Base-by-base conservation (phyloP, 108 stramenopile species). In the Aurantiochytrium sp. region DNA sequence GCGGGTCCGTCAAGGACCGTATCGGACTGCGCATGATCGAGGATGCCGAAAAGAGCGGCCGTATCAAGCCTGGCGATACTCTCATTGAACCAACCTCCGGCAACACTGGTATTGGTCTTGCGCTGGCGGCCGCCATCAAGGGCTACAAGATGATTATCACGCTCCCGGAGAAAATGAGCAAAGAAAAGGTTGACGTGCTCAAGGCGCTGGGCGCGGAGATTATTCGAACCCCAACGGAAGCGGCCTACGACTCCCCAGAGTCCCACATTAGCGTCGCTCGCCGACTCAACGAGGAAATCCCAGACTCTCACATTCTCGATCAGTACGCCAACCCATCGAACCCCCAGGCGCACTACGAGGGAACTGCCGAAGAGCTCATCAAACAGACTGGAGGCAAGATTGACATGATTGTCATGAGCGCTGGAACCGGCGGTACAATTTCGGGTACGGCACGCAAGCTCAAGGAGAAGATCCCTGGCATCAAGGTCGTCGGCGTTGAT, bases 81-180 rank as follows among this genome's bases (percentile, higher is more conserved):
- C 89, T 98, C 44, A 97, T 98, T 89, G 98, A 98, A 91, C 97
- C 97, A n/a, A 98, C 98, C 5, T 94, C 94, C 21, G 98, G 98
- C 18, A 98, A 97, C 93, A 98, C 98, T 6, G 89, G 98, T 57
- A 98, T 98, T 72, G 97, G 98, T 19, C 92, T 98, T 8, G 97
- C 98, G 0, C 88, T 97, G 59, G 96, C 96, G 8, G 94, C 95
- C 25, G 97, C 97, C 10, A 94, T 97, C 19, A 95, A 95, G 88
- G 97, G 97, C 3, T 97, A 96, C 87, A 92, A 92, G 49, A 95
- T 95, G 87, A 97, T 98, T 87, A 97, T 98, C 89, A 95, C 95
- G 21, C 88, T 98, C 87, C 98, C 98, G 19, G 97, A 97, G 91
- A 97, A 97, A 89, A 97, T 97, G 97, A 93, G 92, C 71, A 96